A percentile compares a stretch with the other conserved stretches of the same genome.
Evolutionary conservation across 164 flowering plant genomes (phyloP).

Genomic region (Akebia trifoliata): DNA sequence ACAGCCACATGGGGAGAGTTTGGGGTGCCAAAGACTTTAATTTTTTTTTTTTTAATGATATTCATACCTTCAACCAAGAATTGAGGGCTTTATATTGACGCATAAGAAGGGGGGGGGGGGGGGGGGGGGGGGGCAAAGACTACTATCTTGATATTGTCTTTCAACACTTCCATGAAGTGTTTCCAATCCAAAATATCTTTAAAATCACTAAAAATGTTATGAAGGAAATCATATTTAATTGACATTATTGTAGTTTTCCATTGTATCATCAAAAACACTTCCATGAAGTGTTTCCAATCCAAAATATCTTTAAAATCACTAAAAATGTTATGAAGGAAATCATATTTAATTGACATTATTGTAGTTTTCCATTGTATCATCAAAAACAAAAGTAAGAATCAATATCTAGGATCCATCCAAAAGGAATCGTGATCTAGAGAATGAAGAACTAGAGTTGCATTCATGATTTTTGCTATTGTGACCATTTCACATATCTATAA

Average conservation of each 20-base stretch:
- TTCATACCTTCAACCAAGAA: constrained; percentile 80
- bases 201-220: constrained; percentile 44
- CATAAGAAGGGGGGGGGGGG: too few species aligned
- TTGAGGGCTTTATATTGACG: constrained; percentile 48
- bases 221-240: constrained; percentile 2
- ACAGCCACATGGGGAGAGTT: too few species aligned
- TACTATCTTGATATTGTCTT: constrained; percentile 71
- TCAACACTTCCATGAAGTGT: constrained; percentile 64
- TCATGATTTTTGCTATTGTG: constrained; percentile 86
- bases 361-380: neutral
- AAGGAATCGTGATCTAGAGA: constrained; percentile 77
- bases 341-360: neutral
- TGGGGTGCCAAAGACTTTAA: too few species aligned
- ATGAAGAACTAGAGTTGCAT: constrained; percentile 89
- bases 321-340: constrained; percentile 17
- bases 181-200: constrained; percentile 80
- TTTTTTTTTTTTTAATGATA: neutral
- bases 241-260: neutral
- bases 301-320: constrained; percentile 77
- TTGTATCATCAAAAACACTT: neutral
- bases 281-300: constrained; percentile 75
- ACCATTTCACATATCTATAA: constrained; percentile 88
- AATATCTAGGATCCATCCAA: constrained; percentile 84
- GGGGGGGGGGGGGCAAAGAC: constrained; percentile 50
- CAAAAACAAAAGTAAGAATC: neutral